Conservation (phyloP, 495 filamentous ascomycete species). For the Parathielavia hyrcaniae region DNA sequence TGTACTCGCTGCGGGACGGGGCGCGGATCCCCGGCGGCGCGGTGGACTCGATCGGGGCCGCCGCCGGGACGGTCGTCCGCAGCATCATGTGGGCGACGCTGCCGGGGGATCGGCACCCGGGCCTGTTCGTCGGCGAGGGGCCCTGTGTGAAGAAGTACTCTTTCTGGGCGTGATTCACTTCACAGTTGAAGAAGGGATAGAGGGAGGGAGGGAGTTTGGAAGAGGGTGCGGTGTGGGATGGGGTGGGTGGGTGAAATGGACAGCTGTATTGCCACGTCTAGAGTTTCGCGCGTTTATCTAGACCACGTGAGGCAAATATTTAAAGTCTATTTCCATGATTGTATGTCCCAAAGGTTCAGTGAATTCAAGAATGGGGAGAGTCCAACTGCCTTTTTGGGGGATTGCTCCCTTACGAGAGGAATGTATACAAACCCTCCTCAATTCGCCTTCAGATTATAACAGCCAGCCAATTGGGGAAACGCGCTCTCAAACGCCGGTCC, state of each 20-base stretch:
- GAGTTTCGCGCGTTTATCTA: neutral
- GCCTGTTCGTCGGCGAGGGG: slow-evolving; percentile 17
- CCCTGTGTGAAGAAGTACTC: slow-evolving; percentile 28
- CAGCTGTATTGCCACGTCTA: neutral
- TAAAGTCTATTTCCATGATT: neutral
- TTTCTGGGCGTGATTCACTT: slow-evolving; percentile 22
- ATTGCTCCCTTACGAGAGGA: neutral
- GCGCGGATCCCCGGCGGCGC: slow-evolving; percentile 18
- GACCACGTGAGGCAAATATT: neutral
- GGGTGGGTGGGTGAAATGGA: neutral
- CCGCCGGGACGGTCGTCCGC: slow-evolving; percentile 15
- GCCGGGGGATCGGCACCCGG: slow-evolving; percentile 13
- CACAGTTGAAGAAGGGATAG: no score
- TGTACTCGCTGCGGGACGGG: slow-evolving; percentile 39
- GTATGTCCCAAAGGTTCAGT: neutral
- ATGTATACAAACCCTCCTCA: slow-evolving; percentile 2
- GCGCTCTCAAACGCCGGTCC: slow-evolving; percentile 59
- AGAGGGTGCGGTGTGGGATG: neutral
- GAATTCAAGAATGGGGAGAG: neutral
- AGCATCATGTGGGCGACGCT: slow-evolving; percentile 6
- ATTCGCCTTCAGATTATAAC: slow-evolving; percentile 33
- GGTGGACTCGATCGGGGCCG: slow-evolving; percentile 14
- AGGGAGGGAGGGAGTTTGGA: neutral
- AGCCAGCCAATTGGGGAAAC: slow-evolving; percentile 56
- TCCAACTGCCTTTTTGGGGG: no score